Evolutionary conservation across 345 rosid genomes (phyloP).

Genomic region (Stellera chamaejasme): DNA sequence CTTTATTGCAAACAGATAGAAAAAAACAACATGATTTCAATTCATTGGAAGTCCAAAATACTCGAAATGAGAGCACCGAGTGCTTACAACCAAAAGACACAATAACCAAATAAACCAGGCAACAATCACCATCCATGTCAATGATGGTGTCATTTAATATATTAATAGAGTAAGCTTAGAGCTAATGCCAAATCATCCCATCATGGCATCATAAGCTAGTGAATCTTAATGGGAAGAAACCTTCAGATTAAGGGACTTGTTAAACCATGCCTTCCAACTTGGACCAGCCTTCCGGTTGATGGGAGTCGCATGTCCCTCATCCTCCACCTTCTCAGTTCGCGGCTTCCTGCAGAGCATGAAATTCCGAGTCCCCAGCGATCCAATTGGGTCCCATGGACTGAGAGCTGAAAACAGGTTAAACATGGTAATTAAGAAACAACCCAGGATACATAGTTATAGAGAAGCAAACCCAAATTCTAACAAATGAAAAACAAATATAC

Average conservation of each 20-base stretch:
- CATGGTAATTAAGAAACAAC: constrained; percentile 6
- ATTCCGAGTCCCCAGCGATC: constrained; percentile 65
- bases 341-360: constrained; percentile 92
- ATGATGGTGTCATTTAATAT: too few relatives aligned
- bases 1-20: too few relatives aligned
- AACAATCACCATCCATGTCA: too few relatives aligned
- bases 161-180: too few relatives aligned
- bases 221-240: constrained; percentile 45
- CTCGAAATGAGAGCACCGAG: too few relatives aligned
- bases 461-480: background rate
- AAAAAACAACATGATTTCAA: too few relatives aligned
- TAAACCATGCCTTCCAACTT: constrained; percentile 87
- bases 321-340: constrained; percentile 30
- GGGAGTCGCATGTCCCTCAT: constrained; percentile 23
- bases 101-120: too few relatives aligned
- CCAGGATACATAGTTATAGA: background rate
- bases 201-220: too few relatives aligned
- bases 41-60: too few relatives aligned
- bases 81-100: too few relatives aligned
- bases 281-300: constrained; percentile 49
- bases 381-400: constrained; percentile 74
- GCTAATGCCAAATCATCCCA: too few relatives aligned
- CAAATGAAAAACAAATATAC: background rate
- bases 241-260: constrained; percentile 75
- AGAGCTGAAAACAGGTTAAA: constrained; percentile 38